Evolutionary conservation across 257 asterid species (phyloP), one percentile per base, ranked within the genome.

Genomic region (Jasminum sambac): DNA sequence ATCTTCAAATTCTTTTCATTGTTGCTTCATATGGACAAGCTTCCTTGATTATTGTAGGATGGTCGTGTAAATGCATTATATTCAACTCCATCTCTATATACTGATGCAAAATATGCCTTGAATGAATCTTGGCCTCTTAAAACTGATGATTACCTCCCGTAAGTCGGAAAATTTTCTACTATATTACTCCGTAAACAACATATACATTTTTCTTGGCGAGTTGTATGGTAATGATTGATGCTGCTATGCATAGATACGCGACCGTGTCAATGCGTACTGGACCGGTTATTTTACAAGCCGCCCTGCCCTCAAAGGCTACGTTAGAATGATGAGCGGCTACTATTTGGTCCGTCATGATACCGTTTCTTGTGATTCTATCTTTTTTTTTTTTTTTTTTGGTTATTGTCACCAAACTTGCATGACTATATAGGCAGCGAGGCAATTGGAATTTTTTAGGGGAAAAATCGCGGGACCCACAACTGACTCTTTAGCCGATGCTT

Each of bases 21-120:
- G 43, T 52, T 63, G 24, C 25, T 60, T 68, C 14, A 30, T 58
- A 37, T n/a, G n/a, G n/a, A n/a, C n/a, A n/a, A n/a, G n/a, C n/a
- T n/a, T n/a, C n/a, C n/a, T n/a, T 71, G 72, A 24, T 72, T 23
- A 67, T 75, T 71, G 72, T 83, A 95, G 99, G 99, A 95, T 88
- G 99, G 99, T 55, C 99, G 99, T 75, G 97, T 95, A 74, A 95
- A 91, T 88, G 97, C 92, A 25, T 83, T 95, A 19, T 95, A 95
- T 78, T 95, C 99, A 26, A 88, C 94, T 62, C 99, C 99, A 68
- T 88, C 98, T 25, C 62, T 95, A 70, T 95, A 95, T 76, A 91
- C 99, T 7, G 99, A 95, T 40, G 89, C 97, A 43, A 95, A 95
- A 79, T 21, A 89, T 82, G 95, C 93, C 73, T 74, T 88, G 74